These are phyloP conservation scores for Apium graveolens DNA, from an alignment of 129 eudicot genomes.

Conservation along the genomic window DNA sequence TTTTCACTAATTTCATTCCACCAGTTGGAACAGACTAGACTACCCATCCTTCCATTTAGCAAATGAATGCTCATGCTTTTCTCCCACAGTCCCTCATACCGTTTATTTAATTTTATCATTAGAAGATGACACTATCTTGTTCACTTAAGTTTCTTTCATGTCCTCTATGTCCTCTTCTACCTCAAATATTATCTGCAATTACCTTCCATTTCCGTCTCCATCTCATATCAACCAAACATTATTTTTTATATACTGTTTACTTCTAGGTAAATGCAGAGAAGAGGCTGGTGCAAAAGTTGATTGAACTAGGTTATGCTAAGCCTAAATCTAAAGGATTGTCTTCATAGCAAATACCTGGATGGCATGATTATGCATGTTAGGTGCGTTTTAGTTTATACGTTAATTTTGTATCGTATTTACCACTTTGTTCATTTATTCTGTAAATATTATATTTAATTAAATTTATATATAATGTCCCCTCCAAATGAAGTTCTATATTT, in stretches of 20 bases:
- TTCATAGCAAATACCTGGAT: slow-evolving; percentile 4
- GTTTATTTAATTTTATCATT: neutral
- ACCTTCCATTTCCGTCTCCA: too few relatives aligned
- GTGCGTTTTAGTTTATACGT: neutral
- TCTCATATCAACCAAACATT: too few relatives aligned
- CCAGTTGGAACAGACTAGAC: neutral
- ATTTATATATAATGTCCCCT: too few relatives aligned
- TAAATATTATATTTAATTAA: neutral
- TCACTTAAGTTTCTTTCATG: neutral
- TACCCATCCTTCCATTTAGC: neutral
- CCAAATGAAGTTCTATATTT: too few relatives aligned
- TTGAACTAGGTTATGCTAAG: slow-evolving; percentile 67
- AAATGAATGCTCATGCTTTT: neutral
- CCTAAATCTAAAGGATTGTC: slow-evolving; percentile 23
- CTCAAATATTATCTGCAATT: too few relatives aligned
- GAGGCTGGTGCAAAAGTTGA: slow-evolving; percentile 71
- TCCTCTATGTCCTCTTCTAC: neutral
- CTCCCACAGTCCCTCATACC: neutral
- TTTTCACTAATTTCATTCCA: neutral
- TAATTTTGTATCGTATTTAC: neutral
- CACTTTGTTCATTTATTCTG: neutral
- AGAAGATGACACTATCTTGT: too few relatives aligned
- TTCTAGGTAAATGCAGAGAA: slow-evolving; percentile 69
- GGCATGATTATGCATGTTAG: neutral
- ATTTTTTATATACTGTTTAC: neutral